phyloP scores from a whole-genome alignment of 768 basidiomycete species.

The Aureoboletus auriporus region DNA sequence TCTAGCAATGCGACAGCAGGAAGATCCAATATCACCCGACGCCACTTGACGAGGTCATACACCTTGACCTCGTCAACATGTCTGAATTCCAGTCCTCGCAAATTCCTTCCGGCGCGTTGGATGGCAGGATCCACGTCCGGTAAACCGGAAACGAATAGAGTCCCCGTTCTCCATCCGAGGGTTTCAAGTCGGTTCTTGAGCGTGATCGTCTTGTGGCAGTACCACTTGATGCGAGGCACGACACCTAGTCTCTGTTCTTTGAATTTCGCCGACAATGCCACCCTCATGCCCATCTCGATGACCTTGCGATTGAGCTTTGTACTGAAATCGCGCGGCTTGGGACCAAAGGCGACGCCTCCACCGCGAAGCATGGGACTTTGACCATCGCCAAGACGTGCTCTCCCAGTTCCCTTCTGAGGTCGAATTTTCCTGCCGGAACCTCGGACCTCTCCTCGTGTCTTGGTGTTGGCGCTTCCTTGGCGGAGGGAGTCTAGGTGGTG shows the following conservation, averaged over 20 bases:
- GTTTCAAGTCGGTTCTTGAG: constrained; percentile 58
- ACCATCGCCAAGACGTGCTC: constrained; percentile 84
- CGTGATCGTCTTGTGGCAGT: constrained; percentile 64
- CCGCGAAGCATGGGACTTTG: constrained; percentile 86
- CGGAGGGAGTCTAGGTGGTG: constrained; percentile 85
- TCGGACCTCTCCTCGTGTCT: constrained; percentile 85
- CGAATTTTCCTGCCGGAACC: constrained; percentile 89
- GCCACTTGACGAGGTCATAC: constrained; percentile 83
- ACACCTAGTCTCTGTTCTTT: constrained; percentile 71
- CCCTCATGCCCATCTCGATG: constrained; percentile 87
- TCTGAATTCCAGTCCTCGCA: constrained; percentile 62
- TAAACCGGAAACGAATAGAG: constrained; percentile 72
- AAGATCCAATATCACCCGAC: constrained; percentile 75
- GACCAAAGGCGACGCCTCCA: constrained; percentile 90
- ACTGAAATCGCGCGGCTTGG: constrained; percentile 87
- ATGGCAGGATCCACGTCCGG: constrained; percentile 51
- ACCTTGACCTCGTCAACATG: constrained; percentile 67
- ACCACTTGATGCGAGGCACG: constrained; percentile 70
- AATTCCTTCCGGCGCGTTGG: constrained; percentile 61
- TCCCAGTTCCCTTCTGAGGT: constrained; percentile 88
- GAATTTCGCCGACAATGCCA: constrained; percentile 82
- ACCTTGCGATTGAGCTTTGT: constrained; percentile 93
- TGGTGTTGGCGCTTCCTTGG: constrained; percentile 90
- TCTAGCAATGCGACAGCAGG: constrained; percentile 80
- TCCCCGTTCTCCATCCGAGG: constrained; percentile 62